A percentile compares a stretch with the other conserved stretches of the same genome.
phyloP scores from a whole-genome alignment of 2,329 filamentous ascomycete species.

The Hypoxylon sp. region DNA sequence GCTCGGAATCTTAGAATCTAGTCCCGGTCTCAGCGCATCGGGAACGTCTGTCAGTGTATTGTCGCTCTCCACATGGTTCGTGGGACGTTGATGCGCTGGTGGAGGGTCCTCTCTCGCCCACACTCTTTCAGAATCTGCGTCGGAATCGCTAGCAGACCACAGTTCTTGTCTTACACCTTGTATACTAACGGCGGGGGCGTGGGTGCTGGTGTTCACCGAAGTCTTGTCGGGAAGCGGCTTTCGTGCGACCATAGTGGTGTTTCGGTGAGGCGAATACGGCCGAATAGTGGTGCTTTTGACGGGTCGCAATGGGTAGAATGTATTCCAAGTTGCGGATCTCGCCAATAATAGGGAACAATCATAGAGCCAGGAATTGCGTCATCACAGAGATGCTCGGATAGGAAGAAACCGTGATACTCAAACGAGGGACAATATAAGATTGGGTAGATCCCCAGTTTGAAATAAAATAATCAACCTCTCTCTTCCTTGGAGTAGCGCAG shows the following conservation, averaged over 20 bases:
- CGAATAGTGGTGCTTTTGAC: no score
- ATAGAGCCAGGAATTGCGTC: constrained; percentile 29
- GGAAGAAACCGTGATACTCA: not conserved
- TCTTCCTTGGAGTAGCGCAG: no score
- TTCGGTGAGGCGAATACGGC: constrained; percentile 24
- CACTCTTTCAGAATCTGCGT: constrained; percentile 43
- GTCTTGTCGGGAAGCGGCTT: constrained; percentile 49
- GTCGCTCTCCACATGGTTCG: constrained; percentile 18
- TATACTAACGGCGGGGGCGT: constrained; percentile 38
- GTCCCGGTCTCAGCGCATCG: constrained; percentile 47
- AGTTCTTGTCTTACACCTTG: constrained; percentile 45
- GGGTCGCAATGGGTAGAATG: constrained; percentile 1
- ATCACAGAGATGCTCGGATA: constrained; percentile 19
- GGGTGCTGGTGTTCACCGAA: constrained; percentile 38
- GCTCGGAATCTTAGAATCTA: constrained; percentile 35
- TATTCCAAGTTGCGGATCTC: constrained; percentile 12
- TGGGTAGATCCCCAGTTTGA: no score
- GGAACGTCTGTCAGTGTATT: constrained; percentile 45
- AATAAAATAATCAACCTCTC: no score
- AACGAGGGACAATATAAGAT: not conserved
- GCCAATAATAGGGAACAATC: constrained; percentile 16
- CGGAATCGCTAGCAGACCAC: constrained; percentile 48
- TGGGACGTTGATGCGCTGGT: constrained; percentile 10
- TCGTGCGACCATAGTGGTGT: constrained; percentile 53
- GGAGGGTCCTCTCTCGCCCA: constrained; percentile 40